Conservation (phyloP, 2,329 filamentous ascomycete genomes). For the Mycogone perniciosa region DNA sequence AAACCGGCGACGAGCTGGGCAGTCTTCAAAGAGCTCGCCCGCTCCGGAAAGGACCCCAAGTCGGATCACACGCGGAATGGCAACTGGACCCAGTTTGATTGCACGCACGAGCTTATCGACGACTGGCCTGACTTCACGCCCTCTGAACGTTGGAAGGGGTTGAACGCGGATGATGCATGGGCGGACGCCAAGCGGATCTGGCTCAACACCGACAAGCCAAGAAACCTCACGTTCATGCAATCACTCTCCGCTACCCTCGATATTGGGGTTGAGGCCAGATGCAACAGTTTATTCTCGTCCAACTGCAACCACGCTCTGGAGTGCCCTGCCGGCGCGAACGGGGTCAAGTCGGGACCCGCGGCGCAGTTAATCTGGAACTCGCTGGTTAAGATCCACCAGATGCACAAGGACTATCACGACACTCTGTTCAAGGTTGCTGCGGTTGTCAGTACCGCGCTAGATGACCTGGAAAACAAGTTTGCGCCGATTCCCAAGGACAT, state of each 20-base stretch:
- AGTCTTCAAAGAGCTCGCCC: constrained; percentile 13
- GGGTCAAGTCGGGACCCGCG: constrained; percentile 12
- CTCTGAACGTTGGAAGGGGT: constrained; percentile 19
- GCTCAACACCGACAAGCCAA: constrained; percentile 10
- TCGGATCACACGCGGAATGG: constrained; percentile 13
- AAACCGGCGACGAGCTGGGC: constrained; percentile 12
- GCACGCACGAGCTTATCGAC: constrained; percentile 11
- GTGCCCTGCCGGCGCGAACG: not conserved
- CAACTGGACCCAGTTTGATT: constrained; percentile 21
- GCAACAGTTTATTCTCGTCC: not conserved
- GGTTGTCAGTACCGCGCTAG: constrained; percentile 13
- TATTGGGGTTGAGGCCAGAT: not conserved
- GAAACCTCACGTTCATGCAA: not conserved
- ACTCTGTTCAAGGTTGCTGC: constrained; percentile 12
- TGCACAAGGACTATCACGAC: constrained; percentile 1
- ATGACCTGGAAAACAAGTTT: constrained; percentile 17
- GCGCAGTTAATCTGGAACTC: constrained; percentile 22
- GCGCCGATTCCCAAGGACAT: constrained; percentile 8
- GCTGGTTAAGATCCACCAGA: constrained; percentile 18
- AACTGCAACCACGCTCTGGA: too few species aligned
- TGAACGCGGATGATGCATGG: constrained; percentile 23
- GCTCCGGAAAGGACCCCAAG: constrained; percentile 15
- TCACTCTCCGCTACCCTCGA: too few species aligned
- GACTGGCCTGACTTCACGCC: constrained; percentile 3
- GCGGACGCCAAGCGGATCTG: constrained; percentile 19